These are phyloP conservation scores for Lentithecium fluviatile DNA, from an alignment of 495 filamentous ascomycete species.

Conservation along the genomic window DNA sequence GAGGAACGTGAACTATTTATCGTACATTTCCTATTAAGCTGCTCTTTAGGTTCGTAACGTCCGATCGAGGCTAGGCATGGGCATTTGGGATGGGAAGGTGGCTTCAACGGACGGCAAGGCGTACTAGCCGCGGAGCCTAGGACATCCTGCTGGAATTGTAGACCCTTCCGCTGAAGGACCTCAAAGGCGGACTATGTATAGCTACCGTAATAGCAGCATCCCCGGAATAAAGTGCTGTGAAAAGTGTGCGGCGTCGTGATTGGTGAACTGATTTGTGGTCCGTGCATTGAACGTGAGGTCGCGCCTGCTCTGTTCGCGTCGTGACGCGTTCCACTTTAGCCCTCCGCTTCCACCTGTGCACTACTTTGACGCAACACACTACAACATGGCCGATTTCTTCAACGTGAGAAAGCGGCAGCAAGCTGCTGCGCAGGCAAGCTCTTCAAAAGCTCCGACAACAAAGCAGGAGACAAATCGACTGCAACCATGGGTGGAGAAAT, in stretches of 20 bases:
- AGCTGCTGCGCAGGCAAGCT: conserved; percentile 60
- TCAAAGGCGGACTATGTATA: too few species aligned
- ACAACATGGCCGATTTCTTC: conserved; percentile 78
- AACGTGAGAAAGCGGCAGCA: conserved; percentile 90
- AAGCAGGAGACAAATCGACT: conserved; percentile 61
- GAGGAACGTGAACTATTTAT: conserved; percentile 3
- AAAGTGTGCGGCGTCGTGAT: neutral
- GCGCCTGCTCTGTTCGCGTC: conserved; percentile 18
- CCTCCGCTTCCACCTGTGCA: conserved; percentile 2
- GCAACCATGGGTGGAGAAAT: conserved; percentile 99
- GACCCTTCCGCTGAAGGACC: too few species aligned
- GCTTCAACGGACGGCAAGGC: too few species aligned
- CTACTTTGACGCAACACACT: conserved; percentile 1
- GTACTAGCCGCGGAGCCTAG: too few species aligned
- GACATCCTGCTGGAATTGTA: too few species aligned
- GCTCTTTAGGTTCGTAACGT: neutral
- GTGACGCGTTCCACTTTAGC: conserved; percentile 21
- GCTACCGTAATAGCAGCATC: too few species aligned
- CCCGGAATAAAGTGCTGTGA: neutral
- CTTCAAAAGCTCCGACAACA: conserved; percentile 55
- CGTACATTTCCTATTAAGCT: neutral
- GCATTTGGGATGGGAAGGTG: too few species aligned
- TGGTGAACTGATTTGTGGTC: conserved; percentile 6
- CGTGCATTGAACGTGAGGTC: conserved; percentile 26
- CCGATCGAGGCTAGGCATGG: neutral